Percentiles rank a stretch among this genome's conserved stretches.
Conservation (phyloP, 169 alveolate species). For the Ichthyophthirius multifiliis region DNA sequence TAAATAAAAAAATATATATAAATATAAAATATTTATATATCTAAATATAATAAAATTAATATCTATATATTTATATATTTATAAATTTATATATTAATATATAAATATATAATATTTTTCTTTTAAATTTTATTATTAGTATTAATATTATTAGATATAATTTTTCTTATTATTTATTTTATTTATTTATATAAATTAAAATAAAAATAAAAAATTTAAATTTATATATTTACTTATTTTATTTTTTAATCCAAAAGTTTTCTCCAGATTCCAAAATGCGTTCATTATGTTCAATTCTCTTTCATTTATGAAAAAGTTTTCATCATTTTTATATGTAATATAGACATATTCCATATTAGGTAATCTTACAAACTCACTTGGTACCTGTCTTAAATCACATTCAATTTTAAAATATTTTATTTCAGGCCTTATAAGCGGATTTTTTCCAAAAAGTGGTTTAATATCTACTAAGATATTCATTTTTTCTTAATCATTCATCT, state of each 20-base stretch:
- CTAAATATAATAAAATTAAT: too few species aligned
- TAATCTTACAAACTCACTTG: constrained; percentile 56
- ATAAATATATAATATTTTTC: too few species aligned
- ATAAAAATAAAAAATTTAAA: too few species aligned
- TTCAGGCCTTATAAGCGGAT: constrained; percentile 60
- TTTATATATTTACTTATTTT: constrained; percentile 5
- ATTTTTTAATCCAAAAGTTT: constrained; percentile 15
- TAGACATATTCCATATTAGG: constrained; percentile 67
- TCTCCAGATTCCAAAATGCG: constrained; percentile 44
- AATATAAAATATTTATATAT: too few species aligned
- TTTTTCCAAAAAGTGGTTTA: constrained; percentile 57
- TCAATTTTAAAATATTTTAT: constrained; percentile 53
- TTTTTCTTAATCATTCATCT: constrained; percentile 52
- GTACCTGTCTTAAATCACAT: constrained; percentile 58
- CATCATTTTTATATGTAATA: constrained; percentile 62
- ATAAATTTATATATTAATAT: too few species aligned
- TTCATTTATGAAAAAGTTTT: constrained; percentile 44
- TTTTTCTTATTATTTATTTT: too few species aligned
- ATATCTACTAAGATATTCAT: constrained; percentile 53
- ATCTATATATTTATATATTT: too few species aligned
- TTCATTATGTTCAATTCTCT: constrained; percentile 56
- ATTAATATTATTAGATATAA: too few species aligned
- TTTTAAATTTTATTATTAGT: too few species aligned
- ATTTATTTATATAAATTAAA: too few species aligned
- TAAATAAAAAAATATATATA: neutral